Base-by-base conservation (phyloP, 176 grass and related monocot genomes). In the Phoenix roebelenii region DNA sequence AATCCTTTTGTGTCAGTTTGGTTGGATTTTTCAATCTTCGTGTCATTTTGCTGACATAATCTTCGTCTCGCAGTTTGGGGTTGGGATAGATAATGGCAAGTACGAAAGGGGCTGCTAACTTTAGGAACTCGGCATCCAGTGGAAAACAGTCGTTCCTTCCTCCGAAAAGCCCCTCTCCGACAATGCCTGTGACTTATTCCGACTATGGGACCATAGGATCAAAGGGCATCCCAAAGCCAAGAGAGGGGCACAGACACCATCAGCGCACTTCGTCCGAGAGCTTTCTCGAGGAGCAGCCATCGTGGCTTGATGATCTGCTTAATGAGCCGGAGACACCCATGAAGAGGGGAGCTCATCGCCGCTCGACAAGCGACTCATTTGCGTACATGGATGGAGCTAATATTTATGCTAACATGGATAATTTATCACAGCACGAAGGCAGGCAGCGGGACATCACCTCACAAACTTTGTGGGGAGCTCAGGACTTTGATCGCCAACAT, bases 251-350 rank as follows among this genome's bases (percentile, higher is more conserved):
- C 14, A 75, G 71, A 12, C 74, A 74, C 66, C 94, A 92, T 66
- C 84, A 83, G 72, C 81, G 85, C 65, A 92, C 85, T 55, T 87
- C 84, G 22, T 98, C 94, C 0, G 94, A 93, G 70, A 85, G 94
- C 79, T 89, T 98, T 73, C 64, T 84, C 4, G 94, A 98, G 65
- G 94, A 92, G 70, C 94, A 98, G 68, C 88, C 88, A 16, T 83
- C 85, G 17, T 98, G 88, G 94, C 93, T 98, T 7, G 88, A 98
- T 3, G 93, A 98, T 66, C 67, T 98, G 66, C 88, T 98, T 18
- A 69, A 92, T 25, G 94, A 98, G 74, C 88, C 94, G 0, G 84
- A 98, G 52, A 81, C 66, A 29, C 94, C 84, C 1, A 76, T 73
- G 32, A 78, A 79, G 58, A 59, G 68, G 35, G 77, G 75, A 22